Evolutionary conservation across 306 rosid species (phyloP).

Genomic region (Vigna trinervia): DNA sequence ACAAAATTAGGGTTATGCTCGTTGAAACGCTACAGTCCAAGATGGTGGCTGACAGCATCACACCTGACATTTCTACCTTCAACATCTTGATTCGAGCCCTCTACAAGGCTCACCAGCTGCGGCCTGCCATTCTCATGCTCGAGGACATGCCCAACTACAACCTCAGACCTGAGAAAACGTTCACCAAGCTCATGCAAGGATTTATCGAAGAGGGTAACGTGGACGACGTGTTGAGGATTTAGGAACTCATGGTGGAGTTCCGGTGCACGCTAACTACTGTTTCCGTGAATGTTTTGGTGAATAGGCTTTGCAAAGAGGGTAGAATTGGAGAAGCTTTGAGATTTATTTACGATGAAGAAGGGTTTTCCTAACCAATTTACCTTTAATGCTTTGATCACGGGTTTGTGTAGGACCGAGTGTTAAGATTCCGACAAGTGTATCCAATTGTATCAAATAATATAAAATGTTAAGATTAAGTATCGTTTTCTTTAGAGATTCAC

Average conservation of each 20-base stretch:
- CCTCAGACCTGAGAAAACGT: conserved; percentile 71
- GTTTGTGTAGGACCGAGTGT: conserved; percentile 56
- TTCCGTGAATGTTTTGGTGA: conserved; percentile 56
- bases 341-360: conserved; percentile 57
- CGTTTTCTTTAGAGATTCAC: no score
- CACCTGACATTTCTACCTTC: conserved; percentile 73
- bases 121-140: conserved; percentile 59
- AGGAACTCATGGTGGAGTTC: conserved; percentile 70
- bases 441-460: no score
- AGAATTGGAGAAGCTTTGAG: conserved; percentile 70
- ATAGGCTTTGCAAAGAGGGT: conserved; percentile 70
- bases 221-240: conserved; percentile 72
- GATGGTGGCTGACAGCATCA: conserved; percentile 60
- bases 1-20: conserved; percentile 33
- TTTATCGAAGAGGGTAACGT: conserved; percentile 74
- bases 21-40: conserved; percentile 67
- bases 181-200: conserved; percentile 84
- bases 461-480: no score
- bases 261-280: conserved; percentile 59
- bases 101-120: no score
- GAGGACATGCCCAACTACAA: conserved; percentile 75
- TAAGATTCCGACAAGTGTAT: no score
- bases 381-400: conserved; percentile 77
- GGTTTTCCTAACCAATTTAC: conserved; percentile 75
- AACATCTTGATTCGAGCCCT: conserved; percentile 71